Evolutionary conservation across 345 rosid genomes (phyloP), one percentile per base, ranked within the genome.

Genomic region (Sapria himalayana): DNA sequence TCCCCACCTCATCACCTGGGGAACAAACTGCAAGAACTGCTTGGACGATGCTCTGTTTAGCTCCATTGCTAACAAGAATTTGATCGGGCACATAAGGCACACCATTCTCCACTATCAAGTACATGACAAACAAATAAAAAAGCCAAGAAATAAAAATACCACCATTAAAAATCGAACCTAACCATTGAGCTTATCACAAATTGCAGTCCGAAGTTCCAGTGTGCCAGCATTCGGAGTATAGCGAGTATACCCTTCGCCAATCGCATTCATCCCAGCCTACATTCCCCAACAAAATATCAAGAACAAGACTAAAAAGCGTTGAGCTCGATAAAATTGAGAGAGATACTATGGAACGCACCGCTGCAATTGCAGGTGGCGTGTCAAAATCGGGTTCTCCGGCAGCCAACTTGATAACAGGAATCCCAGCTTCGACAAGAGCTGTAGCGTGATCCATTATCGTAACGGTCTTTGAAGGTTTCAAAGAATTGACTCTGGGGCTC

Each of bases 321-420:
- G 13, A 12, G 40, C 25, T n/a, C 22, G 23, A 25, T 7, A 22
- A n/a, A 16, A 19, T 8, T 18, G 0, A 21, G 0, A 7, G 11
- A 9, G n/a, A n/a, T n/a, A 3, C 6, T 11, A 51, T 47, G n/a
- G 18, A 12, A 19, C 22, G 25, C 31, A 84, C 99, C 81, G 82
- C 92, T 4, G 86, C 64, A 50, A 89, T 69, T 29, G 50, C 35
- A 46, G 65, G 43, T 20, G 98, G 95, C 1, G 98, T 89, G 43
- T 82, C 92, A 34, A 82, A 89, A 71, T 89, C 98, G 6, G 98
- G 95, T 46, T 89, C 98, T 37, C 98, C 98, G 19, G 95, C 98
- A 41, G 98, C 98, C 64, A 89, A 65, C 9, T 82, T 64, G 47
- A 89, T 74, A 29, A 89, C 72, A 2, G 95, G 93, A 13, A 79